A percentile compares a stretch with the other conserved stretches of the same genome.
phyloP scores from a whole-genome alignment of 1,284 basidiomycete genomes.

The Moesziomyces sp. region DNA sequence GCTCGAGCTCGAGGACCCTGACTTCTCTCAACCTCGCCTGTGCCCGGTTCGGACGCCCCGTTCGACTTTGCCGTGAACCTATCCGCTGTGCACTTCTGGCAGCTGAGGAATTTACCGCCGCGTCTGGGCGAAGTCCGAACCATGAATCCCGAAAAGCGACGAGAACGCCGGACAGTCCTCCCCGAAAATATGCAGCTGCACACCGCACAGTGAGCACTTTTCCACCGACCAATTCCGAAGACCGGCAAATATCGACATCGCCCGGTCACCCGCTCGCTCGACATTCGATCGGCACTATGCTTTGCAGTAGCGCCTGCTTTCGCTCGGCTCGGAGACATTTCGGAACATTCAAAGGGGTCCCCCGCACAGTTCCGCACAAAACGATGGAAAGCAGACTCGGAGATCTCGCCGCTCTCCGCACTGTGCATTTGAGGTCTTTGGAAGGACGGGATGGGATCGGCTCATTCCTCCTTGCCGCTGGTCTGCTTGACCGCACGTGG shows the following conservation, averaged over 20 bases:
- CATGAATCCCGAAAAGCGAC: constrained; percentile 12
- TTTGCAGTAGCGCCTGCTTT: background rate
- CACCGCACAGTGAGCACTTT: background rate
- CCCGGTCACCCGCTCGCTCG: constrained; percentile 1
- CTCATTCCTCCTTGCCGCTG: constrained; percentile 9
- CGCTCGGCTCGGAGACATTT: background rate
- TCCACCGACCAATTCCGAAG: constrained; percentile 35
- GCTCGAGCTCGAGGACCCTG: too few relatives aligned
- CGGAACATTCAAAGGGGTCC: background rate
- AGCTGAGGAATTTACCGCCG: too few relatives aligned
- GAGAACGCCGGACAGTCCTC: too few relatives aligned
- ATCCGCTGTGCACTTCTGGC: background rate
- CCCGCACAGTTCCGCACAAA: too few relatives aligned
- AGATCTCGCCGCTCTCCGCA: background rate
- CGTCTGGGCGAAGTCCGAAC: constrained; percentile 13
- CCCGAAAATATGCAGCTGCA: background rate
- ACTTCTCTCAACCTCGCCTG: too few relatives aligned
- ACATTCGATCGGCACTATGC: constrained; percentile 1
- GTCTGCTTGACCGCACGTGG: background rate
- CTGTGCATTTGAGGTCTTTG: background rate
- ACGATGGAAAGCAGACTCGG: background rate
- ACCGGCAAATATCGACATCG: constrained; percentile 29
- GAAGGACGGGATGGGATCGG: background rate
- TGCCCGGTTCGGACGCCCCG: too few relatives aligned
- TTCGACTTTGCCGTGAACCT: constrained; percentile 5